Evolutionary conservation across 257 asterid species (phyloP), one percentile per base, ranked within the genome.

Genomic region (Rauvolfia tetraphylla): DNA sequence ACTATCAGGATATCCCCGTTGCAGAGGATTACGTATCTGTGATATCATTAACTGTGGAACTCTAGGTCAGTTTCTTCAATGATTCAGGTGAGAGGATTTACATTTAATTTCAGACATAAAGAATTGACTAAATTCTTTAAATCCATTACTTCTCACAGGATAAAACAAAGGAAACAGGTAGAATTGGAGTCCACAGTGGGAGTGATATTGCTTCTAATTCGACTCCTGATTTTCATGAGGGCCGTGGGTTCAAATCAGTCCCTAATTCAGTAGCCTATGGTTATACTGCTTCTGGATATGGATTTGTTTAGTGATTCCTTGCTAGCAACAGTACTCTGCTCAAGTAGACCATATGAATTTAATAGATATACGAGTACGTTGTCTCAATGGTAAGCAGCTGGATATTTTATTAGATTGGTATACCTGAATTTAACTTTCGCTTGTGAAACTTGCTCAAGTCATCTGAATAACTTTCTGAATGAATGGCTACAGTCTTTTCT

Each of bases 211-310:
- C 97, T 75, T 83, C 90, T 31, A 96, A 92, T 38, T 61, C 72
- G 51, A 90, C 95, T 34, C 92, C 93, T 5, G 66, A 66, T 1
- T 92, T 92, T 86, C 95, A 90, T 9, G 90, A 88, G 82, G 79
- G 78, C 0, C 89, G 76, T 38, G 94, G 95, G 58, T 31, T 92
- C 61, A 85, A 84, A 75, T 84, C 90, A 3, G 82, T 90, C 38
- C 96, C 97, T 0, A 87, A 89, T 80, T 88, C 97, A n/a, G 96
- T 92, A 56, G 90, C 88, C 38, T 89, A 89, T 68, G 97, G 97
- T 7, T 92, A 86, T 63, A 92, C 96, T 15, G 97, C 97, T 77
- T 92, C 97, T 6, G 97, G 97, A 74, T 92, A 90, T 72, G 96
- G 97, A 56, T 92, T 89, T 72, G 88, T 87, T 56, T n/a, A n/a